Evolutionary conservation across 2,329 filamentous ascomycete genomes (phyloP), one percentile per base, ranked within the genome.

Genomic region (Claviceps arundinis): DNA sequence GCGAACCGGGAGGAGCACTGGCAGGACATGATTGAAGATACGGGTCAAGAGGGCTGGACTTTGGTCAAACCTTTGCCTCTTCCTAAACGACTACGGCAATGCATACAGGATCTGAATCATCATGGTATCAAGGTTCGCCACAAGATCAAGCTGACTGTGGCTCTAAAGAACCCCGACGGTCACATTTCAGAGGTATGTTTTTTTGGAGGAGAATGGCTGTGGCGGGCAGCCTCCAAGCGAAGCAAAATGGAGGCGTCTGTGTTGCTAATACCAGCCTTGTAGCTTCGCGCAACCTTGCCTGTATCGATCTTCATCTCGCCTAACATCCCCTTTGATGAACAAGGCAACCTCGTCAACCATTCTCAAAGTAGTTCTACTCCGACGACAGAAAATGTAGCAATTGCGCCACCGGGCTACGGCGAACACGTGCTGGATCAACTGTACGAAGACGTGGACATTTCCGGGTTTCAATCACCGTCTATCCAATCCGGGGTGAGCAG

Each of bases 221-320:
- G 30, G 30, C 9, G 30, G 30, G 30, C 30, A 11, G 30, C 9
- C 30, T 34, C 9, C 30, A 34, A 34, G 30, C 30, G 9, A 11
- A 11, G 30, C 11, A 9, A 11, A 34, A 34, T 11, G 6, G 30
- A n/a, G 8, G 44, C 5, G 14, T n/a, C 8, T 19, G 6, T 22
- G 4, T 48, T 50, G 45, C 48, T 52, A 19, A 55, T 40, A 22
- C 30, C 8, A 42, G 41, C 37, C 4, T 11, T 19, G 43, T 58
- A 87, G 82, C 80, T 96, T 50, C 85, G 91, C 50, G 91, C 91
- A 47, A 93, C 89, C 43, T 80, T 97, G 37, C 90, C 93, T 1
- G 80, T 97, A 16, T 89, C 89, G 51, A 84, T 98, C 41, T 96
- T 95, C 69, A 96, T 97, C 58, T 98, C 93, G 5, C 91, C 93